Evolutionary conservation across 192 early-diverging fungal species (phyloP), one percentile per base, ranked within the genome.

Genomic region (Helicostylum pulchrum): DNA sequence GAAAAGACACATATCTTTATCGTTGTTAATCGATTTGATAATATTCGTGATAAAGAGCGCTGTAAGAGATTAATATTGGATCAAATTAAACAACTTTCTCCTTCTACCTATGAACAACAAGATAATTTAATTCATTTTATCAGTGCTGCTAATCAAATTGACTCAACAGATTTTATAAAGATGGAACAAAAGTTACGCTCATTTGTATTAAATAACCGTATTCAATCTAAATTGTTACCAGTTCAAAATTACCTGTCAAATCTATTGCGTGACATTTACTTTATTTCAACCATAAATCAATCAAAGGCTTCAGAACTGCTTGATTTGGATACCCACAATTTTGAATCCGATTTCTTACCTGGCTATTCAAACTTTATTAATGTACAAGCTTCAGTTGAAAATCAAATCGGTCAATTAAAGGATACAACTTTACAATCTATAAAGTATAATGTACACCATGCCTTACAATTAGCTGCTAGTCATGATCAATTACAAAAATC

Each of bases 1-100:
- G 95, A 99, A 81, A 99, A 99, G 81, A 91, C 92, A 5, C 93
- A 92, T 73, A 90, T 99, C 21, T 99, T 99, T 67, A 95, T 99
- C 57, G 94, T 99, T 17, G 93, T 99, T 67, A 99, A 99, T 76
- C 80, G 88, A 65, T 99, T 97, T 64, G 96, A 99, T 73, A 83
- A 84, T 23, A 97, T 99, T 72, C 83, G 87, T 49, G 81, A 93
- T 67, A 92, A 94, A 77, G 94, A 96, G 75, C 88, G 94, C 45
- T 96, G 94, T 79, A 89, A 89, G 66, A 80, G 87, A 44, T 84
- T 94, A 60, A 95, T 99, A 53, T 84, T 99, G 15, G 89, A 92
- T 42, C 96, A 99, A 82, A 97, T 99, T 74, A 77, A 83, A 53
- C 86, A 93, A 56, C 87, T 99, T 56, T 99, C 96, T 12, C 94